phyloP scores from a whole-genome alignment of 2,329 filamentous ascomycete species.

The Aspergillus melleus region DNA sequence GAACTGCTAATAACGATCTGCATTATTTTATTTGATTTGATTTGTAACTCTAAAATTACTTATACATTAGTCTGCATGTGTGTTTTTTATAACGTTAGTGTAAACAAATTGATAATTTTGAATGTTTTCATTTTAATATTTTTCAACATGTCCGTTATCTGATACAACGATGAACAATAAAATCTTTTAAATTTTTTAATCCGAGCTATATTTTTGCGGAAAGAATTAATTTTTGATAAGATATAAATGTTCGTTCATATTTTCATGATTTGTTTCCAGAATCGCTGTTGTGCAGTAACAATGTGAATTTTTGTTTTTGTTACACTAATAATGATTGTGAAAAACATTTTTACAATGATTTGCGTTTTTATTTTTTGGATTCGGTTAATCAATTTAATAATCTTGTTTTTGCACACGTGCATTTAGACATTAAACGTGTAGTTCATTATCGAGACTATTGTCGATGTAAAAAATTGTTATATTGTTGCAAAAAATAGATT shows the following conservation, averaged over 20 bases:
- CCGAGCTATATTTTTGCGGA: conserved; percentile 14
- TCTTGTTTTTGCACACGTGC: conserved; percentile 1
- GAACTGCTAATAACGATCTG: too few relatives aligned
- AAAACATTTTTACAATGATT: conserved; percentile 25
- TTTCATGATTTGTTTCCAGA: conserved; percentile 22
- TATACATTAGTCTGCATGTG: too few relatives aligned
- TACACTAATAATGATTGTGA: conserved; percentile 24
- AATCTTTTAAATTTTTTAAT: conserved; percentile 20
- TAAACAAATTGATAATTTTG: conserved; percentile 6
- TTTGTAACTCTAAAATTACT: too few relatives aligned
- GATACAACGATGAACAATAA: conserved; percentile 15
- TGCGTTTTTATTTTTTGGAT: conserved; percentile 26
- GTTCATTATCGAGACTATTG: conserved; percentile 23
- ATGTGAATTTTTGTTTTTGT: conserved; percentile 26
- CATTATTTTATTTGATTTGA: too few relatives aligned
- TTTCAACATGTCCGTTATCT: conserved; percentile 16
- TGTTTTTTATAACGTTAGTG: not conserved
- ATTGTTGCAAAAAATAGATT: conserved; percentile 19
- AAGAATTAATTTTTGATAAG: conserved; percentile 17
- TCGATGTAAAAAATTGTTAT: conserved; percentile 22
- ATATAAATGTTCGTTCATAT: conserved; percentile 21
- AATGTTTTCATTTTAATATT: conserved; percentile 13
- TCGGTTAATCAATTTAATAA: conserved; percentile 18
- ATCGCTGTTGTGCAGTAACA: conserved; percentile 17
- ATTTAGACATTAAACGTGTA: conserved; percentile 1